Evolutionary conservation across 257 asterid species (phyloP).

Genomic region (Parsonsia alboflavescens): DNA sequence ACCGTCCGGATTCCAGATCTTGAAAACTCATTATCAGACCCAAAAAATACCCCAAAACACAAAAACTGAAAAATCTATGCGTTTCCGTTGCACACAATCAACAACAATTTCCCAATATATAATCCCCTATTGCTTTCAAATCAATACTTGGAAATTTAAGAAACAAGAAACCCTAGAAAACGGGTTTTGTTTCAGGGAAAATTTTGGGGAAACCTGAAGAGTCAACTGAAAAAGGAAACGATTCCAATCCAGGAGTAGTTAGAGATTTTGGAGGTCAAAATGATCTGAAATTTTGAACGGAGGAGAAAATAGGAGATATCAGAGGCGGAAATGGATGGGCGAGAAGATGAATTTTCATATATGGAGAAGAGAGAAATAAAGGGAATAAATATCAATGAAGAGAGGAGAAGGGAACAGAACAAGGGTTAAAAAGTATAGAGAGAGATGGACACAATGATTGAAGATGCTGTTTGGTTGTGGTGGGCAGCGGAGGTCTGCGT

Average conservation of each 20-base stretch:
- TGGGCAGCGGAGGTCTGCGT: background rate
- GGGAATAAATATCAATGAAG: background rate
- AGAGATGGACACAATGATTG: slow-evolving; percentile 10
- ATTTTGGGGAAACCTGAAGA: slow-evolving; percentile 16
- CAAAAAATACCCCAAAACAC: slow-evolving; percentile 12
- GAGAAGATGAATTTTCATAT: background rate
- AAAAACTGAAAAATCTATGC: slow-evolving; percentile 16
- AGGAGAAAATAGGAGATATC: slow-evolving; percentile 20
- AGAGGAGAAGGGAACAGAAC: background rate
- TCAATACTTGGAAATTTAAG: background rate
- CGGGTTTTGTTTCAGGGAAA: slow-evolving; percentile 9
- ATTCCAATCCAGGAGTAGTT: background rate
- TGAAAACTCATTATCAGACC: slow-evolving; percentile 68
- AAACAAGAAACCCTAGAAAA: slow-evolving; percentile 26
- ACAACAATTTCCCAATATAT: background rate
- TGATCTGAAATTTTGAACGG: slow-evolving; percentile 8
- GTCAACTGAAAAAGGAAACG: slow-evolving; percentile 6
- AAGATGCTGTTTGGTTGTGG: background rate
- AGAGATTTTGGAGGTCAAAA: background rate
- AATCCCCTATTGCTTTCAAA: background rate
- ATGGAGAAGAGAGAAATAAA: slow-evolving; percentile 1
- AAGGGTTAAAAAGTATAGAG: background rate
- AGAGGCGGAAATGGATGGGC: slow-evolving; percentile 16
- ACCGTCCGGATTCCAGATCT: slow-evolving; percentile 90
- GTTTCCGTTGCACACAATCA: slow-evolving; percentile 12